Base-by-base conservation (phyloP, 192 early-diverging fungal genomes). In the Haplosporangium gracile region DNA sequence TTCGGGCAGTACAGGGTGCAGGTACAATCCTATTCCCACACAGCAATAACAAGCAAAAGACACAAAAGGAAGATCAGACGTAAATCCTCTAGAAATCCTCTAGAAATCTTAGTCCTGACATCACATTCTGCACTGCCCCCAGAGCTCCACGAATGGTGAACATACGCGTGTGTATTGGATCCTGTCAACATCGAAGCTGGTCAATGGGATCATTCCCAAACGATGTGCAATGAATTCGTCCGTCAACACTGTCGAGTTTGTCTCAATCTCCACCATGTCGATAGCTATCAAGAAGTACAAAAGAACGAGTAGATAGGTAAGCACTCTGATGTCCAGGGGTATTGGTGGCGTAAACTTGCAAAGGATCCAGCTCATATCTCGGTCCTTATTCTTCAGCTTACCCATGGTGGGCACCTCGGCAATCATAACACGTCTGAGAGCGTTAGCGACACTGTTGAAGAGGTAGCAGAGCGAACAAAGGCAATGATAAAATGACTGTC, bases 221-320 rank as follows among this genome's bases (percentile, higher is more conserved):
- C 98, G 92, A 88, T 99, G 98, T 9, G 97, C 96, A 73, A 99
- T 90, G 85, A 97, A 98, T 85, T 99, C 98, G 90, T 99, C 98
- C 9, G 97, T 94, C 11, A 99, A 91, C 20, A 98, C 96, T 1
- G 97, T 95, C 40, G 96, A 96, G 90, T 99, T 99, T 15, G 91
- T 92, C 73, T 97, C 95, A 85, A 99, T 96, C 81, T 99, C 95
- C 24, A 99, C 98, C 91, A 98, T 92, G 81, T 99, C 98, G 71
- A 99, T 99, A 8, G 98, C 98, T 94, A 88, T 34, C 9, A 68
- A 29, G 60, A 43, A 29, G 1, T 43, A 24, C 8, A 70, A 76
- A 53, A 45, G 11, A n/a, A 18, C 2, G 36, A 49, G 42, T 43
- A 20, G 20, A 74, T 18, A 40, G 4, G 10, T 38, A n/a, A 39